Evolutionary conservation across 257 asterid genomes (phyloP).

Genomic region (Asclepias syriaca): DNA sequence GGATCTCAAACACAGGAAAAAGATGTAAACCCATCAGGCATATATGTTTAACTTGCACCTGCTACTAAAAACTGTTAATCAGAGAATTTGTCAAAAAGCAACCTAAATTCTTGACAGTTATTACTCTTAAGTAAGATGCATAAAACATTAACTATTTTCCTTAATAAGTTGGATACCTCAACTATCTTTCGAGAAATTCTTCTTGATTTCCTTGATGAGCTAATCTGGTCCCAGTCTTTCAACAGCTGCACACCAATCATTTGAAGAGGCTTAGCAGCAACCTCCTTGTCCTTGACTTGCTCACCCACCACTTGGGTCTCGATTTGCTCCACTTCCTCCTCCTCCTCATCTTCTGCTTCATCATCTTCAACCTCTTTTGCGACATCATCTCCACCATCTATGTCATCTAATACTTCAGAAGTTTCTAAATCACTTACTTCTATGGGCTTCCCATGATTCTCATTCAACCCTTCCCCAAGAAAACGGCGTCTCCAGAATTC

Average conservation of each 20-base stretch:
- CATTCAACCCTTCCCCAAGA: conserved; percentile 82
- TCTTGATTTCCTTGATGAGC: conserved; percentile 71
- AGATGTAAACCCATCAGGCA: not conserved
- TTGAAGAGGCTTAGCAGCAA: conserved; percentile 73
- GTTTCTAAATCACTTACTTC: conserved; percentile 46
- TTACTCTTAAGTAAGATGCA: not conserved
- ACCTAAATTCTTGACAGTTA: not conserved
- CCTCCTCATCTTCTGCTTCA: conserved; percentile 60
- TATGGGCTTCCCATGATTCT: conserved; percentile 49
- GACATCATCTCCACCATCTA: conserved; percentile 45
- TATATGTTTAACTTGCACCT: not conserved
- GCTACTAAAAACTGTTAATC: not conserved
- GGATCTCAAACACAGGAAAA: not conserved
- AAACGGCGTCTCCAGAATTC: conserved; percentile 97
- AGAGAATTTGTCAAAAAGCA: not conserved
- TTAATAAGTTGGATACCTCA: conserved; percentile 44
- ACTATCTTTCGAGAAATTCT: conserved; percentile 53
- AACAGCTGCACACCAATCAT: conserved; percentile 96
- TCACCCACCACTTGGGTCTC: conserved; percentile 62
- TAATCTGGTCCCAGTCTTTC: conserved; percentile 72
- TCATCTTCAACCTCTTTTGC: conserved; percentile 68
- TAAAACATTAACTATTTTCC: not conserved
- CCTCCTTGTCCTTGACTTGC: conserved; percentile 76
- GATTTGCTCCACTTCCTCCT: conserved; percentile 70
- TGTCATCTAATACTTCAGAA: conserved; percentile 41